phyloP scores from a whole-genome alignment of 371 early-diverging fungal species.

The Mortierella polycephala region DNA sequence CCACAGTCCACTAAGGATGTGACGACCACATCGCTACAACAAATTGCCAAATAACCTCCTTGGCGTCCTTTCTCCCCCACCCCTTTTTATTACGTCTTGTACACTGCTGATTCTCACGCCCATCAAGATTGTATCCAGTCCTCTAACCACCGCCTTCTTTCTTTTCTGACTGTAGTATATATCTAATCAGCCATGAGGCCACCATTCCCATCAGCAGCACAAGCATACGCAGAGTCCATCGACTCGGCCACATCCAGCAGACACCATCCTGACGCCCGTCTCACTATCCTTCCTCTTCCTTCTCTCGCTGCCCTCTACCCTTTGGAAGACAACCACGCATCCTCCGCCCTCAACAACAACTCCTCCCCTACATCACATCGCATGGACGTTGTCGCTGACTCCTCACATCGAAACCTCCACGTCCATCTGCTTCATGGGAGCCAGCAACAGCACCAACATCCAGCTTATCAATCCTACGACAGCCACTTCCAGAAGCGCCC shows the following conservation, averaged over 20 bases:
- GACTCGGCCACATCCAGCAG: constrained; percentile 36
- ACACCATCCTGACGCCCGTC: constrained; percentile 32
- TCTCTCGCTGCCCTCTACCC: constrained; percentile 47
- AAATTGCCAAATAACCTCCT: too few species aligned
- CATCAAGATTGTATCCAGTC: not conserved
- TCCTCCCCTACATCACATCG: constrained; percentile 24
- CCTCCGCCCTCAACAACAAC: constrained; percentile 9
- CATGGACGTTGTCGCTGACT: constrained; percentile 9
- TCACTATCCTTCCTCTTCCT: constrained; percentile 33
- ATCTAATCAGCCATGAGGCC: constrained; percentile 16
- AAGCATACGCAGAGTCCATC: constrained; percentile 46
- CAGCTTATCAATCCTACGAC: constrained; percentile 36
- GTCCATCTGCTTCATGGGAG: constrained; percentile 32
- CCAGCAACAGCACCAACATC: constrained; percentile 29
- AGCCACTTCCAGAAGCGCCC: constrained; percentile 38
- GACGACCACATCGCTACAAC: too few species aligned
- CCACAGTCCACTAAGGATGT: too few species aligned
- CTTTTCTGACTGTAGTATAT: not conserved
- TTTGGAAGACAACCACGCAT: constrained; percentile 20
- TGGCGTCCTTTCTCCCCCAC: too few species aligned
- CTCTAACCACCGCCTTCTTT: not conserved
- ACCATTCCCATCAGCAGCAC: constrained; percentile 44
- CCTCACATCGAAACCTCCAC: constrained; percentile 34
- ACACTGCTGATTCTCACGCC: too few species aligned
- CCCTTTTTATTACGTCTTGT: too few species aligned